Conservation (phyloP, 441 rosid genomes). For the Adansonia gregorii region DNA sequence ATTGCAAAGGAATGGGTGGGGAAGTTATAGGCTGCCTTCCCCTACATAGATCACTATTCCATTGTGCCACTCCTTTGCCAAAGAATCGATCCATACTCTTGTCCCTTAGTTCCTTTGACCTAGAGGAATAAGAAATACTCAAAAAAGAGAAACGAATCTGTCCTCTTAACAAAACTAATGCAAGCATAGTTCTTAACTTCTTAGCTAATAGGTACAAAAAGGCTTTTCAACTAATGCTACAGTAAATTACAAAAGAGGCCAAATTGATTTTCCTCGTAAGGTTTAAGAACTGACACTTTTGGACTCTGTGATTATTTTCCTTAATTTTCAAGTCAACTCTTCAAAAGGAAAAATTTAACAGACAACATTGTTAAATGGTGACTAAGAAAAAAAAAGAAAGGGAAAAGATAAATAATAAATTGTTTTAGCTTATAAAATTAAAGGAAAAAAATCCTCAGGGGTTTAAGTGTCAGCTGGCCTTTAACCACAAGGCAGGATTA, state of each 20-base stretch:
- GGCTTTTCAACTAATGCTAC: background rate
- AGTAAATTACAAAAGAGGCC: background rate
- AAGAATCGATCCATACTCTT: background rate
- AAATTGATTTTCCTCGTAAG: background rate
- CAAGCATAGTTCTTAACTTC: background rate
- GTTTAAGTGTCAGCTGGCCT: background rate
- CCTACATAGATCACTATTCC: background rate
- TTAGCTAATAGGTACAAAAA: background rate
- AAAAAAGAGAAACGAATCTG: background rate
- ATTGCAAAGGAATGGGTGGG: background rate
- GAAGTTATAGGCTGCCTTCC: background rate
- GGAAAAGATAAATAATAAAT: background rate
- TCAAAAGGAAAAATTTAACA: background rate
- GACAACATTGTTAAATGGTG: background rate
- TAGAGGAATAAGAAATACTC: conserved; percentile 4
- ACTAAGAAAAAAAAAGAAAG: background rate
- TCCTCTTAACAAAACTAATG: background rate
- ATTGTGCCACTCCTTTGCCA: background rate
- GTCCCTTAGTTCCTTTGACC: background rate
- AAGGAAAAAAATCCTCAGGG: background rate
- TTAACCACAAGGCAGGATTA: background rate
- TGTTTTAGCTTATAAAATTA: background rate
- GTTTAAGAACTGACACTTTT: background rate
- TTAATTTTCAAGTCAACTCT: background rate
- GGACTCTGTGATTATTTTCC: background rate